A percentile compares a stretch with the other conserved stretches of the same genome.
Conservation (phyloP, 768 basidiomycete species). For the Xerocomus spinulosus region DNA sequence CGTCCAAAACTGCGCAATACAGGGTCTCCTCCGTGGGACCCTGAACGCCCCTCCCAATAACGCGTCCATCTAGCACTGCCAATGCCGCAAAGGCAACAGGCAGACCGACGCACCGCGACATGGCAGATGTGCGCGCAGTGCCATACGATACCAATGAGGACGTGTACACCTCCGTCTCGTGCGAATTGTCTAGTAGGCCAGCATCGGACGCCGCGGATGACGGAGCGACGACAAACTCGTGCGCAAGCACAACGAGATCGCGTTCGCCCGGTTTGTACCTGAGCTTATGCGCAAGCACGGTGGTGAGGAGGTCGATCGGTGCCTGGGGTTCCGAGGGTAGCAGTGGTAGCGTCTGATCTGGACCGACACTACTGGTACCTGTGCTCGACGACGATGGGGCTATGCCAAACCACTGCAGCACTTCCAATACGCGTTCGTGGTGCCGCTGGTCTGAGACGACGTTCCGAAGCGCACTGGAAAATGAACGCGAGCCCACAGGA, state of each 20-base stretch:
- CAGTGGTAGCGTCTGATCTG: constrained; percentile 25
- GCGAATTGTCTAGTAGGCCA: background rate
- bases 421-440: constrained; percentile 30
- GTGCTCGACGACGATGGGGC: background rate
- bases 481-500: constrained; percentile 29
- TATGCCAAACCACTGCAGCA: constrained; percentile 41
- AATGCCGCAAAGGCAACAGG: constrained; percentile 83
- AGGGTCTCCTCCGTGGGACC: constrained; percentile 62
- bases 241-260: constrained; percentile 83
- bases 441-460: constrained; percentile 13
- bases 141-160: constrained; percentile 67
- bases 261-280: constrained; percentile 66
- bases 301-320: constrained; percentile 73
- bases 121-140: constrained; percentile 58
- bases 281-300: constrained; percentile 65
- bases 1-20: constrained; percentile 57
- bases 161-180: constrained; percentile 51
- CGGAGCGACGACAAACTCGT: constrained; percentile 62
- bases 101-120: constrained; percentile 87
- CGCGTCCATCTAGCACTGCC: constrained; percentile 59
- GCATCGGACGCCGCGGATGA: background rate
- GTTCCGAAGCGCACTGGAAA: constrained; percentile 31
- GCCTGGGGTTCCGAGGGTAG: constrained; percentile 40
- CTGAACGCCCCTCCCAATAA: constrained; percentile 53
- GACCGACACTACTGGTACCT: background rate